phyloP scores from a whole-genome alignment of 371 early-diverging fungal genomes.

The Rhizopus delemar region DNA sequence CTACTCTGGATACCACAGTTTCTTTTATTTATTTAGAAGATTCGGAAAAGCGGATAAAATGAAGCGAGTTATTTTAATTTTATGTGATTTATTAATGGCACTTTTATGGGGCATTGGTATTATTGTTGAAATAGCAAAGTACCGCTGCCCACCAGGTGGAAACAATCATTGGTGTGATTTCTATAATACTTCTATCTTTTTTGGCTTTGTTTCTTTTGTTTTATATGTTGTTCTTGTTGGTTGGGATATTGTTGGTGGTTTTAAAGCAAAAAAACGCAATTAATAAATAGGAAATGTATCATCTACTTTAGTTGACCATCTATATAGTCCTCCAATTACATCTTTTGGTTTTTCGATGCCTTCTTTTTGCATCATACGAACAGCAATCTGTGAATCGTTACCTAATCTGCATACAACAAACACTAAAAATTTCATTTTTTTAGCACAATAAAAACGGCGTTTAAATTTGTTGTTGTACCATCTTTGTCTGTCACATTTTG shows the following conservation, averaged over 20 bases:
- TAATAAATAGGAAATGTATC: slow-evolving; percentile 83
- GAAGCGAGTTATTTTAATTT: slow-evolving; percentile 50
- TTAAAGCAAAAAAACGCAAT: slow-evolving; percentile 9
- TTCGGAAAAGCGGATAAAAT: slow-evolving; percentile 46
- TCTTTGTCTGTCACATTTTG: slow-evolving; percentile 23
- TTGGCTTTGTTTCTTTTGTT: slow-evolving; percentile 51
- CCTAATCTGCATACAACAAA: slow-evolving; percentile 91
- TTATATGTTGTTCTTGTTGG: slow-evolving; percentile 44
- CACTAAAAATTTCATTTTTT: slow-evolving; percentile 43
- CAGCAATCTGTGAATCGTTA: slow-evolving; percentile 89
- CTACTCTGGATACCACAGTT: slow-evolving; percentile 47
- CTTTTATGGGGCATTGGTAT: slow-evolving; percentile 60
- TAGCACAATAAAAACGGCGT: background rate
- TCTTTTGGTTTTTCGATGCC: slow-evolving; percentile 65
- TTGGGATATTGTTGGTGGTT: slow-evolving; percentile 58
- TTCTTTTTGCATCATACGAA: slow-evolving; percentile 58
- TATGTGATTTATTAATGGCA: slow-evolving; percentile 53
- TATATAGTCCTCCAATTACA: slow-evolving; percentile 79
- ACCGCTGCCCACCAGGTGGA: slow-evolving; percentile 48
- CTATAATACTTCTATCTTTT: slow-evolving; percentile 61
- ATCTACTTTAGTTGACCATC: slow-evolving; percentile 81
- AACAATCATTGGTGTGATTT: slow-evolving; percentile 57
- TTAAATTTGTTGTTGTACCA: slow-evolving; percentile 20
- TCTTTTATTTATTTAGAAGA: slow-evolving; percentile 48
- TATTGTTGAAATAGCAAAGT: slow-evolving; percentile 59